A percentile compares a stretch with the other conserved stretches of the same genome.
These are phyloP conservation scores for Asterochloris sp. DNA, from an alignment of 139 green algal species.

Conservation along the genomic window DNA sequence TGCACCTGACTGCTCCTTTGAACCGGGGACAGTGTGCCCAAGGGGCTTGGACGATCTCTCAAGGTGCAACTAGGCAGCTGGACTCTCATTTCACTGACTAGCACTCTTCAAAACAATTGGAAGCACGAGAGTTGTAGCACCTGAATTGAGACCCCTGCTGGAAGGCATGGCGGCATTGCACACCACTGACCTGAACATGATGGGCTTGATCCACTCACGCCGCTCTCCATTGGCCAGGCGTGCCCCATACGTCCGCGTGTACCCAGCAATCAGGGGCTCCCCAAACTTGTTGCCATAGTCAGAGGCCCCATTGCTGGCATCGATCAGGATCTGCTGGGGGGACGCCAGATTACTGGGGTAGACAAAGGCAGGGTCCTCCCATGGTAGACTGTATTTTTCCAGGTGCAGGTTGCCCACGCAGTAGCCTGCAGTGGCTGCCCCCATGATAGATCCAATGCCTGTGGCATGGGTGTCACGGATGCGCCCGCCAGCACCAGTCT, in stretches of 20 bases:
- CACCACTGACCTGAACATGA: slow-evolving; percentile 91
- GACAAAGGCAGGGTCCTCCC: slow-evolving; percentile 25
- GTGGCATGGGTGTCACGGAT: slow-evolving; percentile 99
- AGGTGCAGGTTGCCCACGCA: slow-evolving; percentile 94
- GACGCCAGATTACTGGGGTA: slow-evolving; percentile 29
- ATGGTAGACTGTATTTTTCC: slow-evolving; percentile 23
- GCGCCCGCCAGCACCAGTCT: slow-evolving; percentile 94
- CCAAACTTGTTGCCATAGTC: slow-evolving; percentile 99
- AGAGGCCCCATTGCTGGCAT: slow-evolving; percentile 95
- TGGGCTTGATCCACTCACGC: slow-evolving; percentile 98
- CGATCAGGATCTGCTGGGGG: slow-evolving; percentile 90
- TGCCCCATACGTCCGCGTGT: slow-evolving; percentile 92
- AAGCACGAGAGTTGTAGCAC: too few relatives aligned
- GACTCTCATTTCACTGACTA: not conserved
- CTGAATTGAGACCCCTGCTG: too few relatives aligned
- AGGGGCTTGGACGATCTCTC: too few relatives aligned
- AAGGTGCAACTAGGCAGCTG: too few relatives aligned
- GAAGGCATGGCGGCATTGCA: too few relatives aligned
- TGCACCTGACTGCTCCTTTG: too few relatives aligned
- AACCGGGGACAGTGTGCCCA: too few relatives aligned
- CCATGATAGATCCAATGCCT: slow-evolving; percentile 94
- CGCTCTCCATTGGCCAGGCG: slow-evolving; percentile 83
- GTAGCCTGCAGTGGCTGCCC: slow-evolving; percentile 91
- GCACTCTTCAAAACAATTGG: too few relatives aligned
- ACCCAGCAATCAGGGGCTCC: slow-evolving; percentile 94